These are phyloP conservation scores for Cladosporium sp. DNA, from an alignment of 2,329 filamentous ascomycete species.

Conservation along the genomic window DNA sequence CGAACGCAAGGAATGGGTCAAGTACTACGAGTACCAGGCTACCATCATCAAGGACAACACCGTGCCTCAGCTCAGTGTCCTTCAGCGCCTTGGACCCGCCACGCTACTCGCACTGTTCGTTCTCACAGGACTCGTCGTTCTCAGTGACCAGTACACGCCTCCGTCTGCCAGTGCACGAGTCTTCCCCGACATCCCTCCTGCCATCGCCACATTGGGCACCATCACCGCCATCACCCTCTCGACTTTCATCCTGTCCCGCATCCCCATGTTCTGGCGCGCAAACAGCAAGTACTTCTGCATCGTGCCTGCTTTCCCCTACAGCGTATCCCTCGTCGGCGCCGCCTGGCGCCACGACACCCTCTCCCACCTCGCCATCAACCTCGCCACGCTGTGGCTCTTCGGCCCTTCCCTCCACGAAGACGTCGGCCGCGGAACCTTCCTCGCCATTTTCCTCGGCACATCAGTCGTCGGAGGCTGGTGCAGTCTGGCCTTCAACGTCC, in stretches of 20 bases:
- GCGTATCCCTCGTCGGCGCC: constrained; percentile 58
- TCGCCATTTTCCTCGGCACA: constrained; percentile 61
- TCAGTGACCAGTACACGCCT: constrained; percentile 49
- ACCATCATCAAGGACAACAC: constrained; percentile 30
- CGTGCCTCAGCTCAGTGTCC: constrained; percentile 27
- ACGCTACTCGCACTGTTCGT: constrained; percentile 35
- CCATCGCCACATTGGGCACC: constrained; percentile 59
- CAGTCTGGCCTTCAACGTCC: constrained; percentile 49
- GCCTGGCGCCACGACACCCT: constrained; percentile 65
- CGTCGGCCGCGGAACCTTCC: constrained; percentile 63
- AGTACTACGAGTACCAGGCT: constrained; percentile 35
- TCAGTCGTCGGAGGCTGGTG: constrained; percentile 57
- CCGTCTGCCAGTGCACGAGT: constrained; percentile 48
- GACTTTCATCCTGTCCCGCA: constrained; percentile 57
- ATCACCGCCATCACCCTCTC: constrained; percentile 58
- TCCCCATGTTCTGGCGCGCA: constrained; percentile 61
- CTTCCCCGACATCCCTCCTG: constrained; percentile 58
- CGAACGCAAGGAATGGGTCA: constrained; percentile 32
- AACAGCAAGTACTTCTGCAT: constrained; percentile 67
- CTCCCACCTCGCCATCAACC: constrained; percentile 61
- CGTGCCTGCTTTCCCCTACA: constrained; percentile 60
- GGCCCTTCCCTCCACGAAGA: constrained; percentile 67
- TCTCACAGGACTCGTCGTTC: constrained; percentile 40
- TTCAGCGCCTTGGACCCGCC: constrained; percentile 44
- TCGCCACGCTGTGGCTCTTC: constrained; percentile 61